phyloP scores from a whole-genome alignment of 2,329 filamentous ascomycete genomes.

The Trichoderma breve region DNA sequence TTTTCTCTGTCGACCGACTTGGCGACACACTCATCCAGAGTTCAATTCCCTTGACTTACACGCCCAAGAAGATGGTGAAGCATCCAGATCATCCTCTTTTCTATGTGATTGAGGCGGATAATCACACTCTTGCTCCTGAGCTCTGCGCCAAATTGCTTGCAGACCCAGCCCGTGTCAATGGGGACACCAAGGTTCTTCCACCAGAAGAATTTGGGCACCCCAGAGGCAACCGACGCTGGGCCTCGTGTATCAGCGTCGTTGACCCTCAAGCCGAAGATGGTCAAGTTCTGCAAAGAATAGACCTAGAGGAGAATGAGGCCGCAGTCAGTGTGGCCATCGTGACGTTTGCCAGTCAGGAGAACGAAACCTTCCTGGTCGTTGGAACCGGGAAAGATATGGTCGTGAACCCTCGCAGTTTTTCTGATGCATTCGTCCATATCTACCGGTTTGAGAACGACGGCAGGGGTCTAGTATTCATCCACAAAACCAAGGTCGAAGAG shows the following conservation, averaged over 20 bases:
- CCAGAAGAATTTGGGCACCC: slow-evolving; percentile 88
- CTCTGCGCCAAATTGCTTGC: slow-evolving; percentile 71
- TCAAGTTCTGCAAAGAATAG: slow-evolving; percentile 69
- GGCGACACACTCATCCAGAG: slow-evolving; percentile 84
- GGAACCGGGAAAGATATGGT: slow-evolving; percentile 91
- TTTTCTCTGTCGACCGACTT: slow-evolving; percentile 86
- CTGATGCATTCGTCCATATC: slow-evolving; percentile 83
- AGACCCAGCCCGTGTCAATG: slow-evolving; percentile 68
- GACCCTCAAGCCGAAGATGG: slow-evolving; percentile 75
- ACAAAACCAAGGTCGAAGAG: slow-evolving; percentile 90
- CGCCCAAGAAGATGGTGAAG: slow-evolving; percentile 80
- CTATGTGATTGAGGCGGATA: slow-evolving; percentile 92
- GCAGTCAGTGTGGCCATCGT: slow-evolving; percentile 83
- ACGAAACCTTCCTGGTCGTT: slow-evolving; percentile 87
- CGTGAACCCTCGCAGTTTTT: slow-evolving; percentile 71
- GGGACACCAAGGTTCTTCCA: slow-evolving; percentile 67
- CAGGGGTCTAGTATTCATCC: slow-evolving; percentile 86
- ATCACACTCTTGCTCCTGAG: slow-evolving; percentile 82
- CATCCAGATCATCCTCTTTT: slow-evolving; percentile 87
- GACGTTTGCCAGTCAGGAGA: slow-evolving; percentile 82
- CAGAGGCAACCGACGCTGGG: slow-evolving; percentile 81
- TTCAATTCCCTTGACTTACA: slow-evolving; percentile 83
- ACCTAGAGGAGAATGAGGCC: slow-evolving; percentile 86
- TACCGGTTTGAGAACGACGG: slow-evolving; percentile 88
- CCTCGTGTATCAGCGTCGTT: slow-evolving; percentile 89